Evolutionary conservation across 495 filamentous ascomycete species (phyloP).

Genomic region (Podospora pseudopauciseta): DNA sequence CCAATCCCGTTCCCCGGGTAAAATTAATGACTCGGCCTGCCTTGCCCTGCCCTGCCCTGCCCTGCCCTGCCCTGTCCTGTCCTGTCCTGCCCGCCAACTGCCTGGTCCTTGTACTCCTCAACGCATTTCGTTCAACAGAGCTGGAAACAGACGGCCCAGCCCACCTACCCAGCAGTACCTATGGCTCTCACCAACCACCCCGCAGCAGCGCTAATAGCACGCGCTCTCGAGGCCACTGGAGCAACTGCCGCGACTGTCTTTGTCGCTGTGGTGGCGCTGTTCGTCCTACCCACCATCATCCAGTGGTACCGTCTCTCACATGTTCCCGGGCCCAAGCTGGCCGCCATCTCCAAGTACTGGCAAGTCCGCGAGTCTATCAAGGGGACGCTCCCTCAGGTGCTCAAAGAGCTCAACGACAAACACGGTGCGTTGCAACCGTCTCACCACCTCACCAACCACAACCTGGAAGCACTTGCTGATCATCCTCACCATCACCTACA

Average conservation of each 20-base stretch:
- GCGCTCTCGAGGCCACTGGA: background rate
- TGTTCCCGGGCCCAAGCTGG: constrained; percentile 31
- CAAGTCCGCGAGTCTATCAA: constrained; percentile 18
- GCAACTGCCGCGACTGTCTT: background rate
- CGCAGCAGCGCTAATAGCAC: background rate
- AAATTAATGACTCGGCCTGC: too few relatives aligned
- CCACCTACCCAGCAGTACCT: background rate
- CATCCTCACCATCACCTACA: background rate
- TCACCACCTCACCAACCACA: background rate
- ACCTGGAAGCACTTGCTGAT: background rate
- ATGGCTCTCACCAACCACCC: background rate
- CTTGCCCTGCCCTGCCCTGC: too few relatives aligned
- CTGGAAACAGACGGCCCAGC: background rate
- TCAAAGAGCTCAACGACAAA: constrained; percentile 25
- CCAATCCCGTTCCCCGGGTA: background rate
- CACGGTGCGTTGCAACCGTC: constrained; percentile 13
- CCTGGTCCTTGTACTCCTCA: background rate
- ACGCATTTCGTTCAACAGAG: background rate
- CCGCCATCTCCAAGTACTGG: constrained; percentile 29
- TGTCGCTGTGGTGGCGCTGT: constrained; percentile 4
- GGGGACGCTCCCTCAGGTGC: constrained; percentile 23
- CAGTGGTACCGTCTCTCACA: constrained; percentile 32
- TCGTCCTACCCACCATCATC: constrained; percentile 10
- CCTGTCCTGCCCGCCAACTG: background rate
- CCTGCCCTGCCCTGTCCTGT: too few relatives aligned